Evolutionary conservation across 75 land plant species (phyloP).

Genomic region (Pinus albicaulis): DNA sequence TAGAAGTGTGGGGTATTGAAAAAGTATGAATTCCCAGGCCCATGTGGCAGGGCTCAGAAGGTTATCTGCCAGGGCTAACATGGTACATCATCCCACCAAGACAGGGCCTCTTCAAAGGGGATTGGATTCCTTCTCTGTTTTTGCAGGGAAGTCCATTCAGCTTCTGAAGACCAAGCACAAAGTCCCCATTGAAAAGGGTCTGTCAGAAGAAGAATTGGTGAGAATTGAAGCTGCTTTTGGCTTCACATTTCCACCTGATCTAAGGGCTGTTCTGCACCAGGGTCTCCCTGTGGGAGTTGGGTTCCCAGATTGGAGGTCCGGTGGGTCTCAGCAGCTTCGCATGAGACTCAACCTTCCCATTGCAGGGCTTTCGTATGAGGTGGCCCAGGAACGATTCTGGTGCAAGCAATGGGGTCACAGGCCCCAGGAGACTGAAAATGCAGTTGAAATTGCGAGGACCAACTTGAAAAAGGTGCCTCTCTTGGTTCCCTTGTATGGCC

Average conservation of each 20-base stretch:
- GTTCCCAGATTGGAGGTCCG: constrained; percentile 92
- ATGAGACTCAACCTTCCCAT: constrained; percentile 57
- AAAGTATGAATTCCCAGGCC: constrained; percentile 38
- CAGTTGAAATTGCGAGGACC: constrained; percentile 48
- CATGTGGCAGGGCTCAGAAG: constrained; percentile 91
- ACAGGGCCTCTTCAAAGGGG: constrained; percentile 13
- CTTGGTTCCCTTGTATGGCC: constrained; percentile 46
- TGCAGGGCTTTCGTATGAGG: constrained; percentile 63
- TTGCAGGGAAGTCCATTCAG: constrained; percentile 43
- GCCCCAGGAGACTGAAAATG: constrained; percentile 58
- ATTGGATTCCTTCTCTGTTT: constrained; percentile 36
- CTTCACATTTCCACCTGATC: constrained; percentile 90
- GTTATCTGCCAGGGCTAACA: constrained; percentile 75
- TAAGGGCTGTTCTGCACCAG: constrained; percentile 67
- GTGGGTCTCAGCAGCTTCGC: constrained; percentile 41
- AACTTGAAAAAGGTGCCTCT: constrained; percentile 53
- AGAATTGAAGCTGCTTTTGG: constrained; percentile 71
- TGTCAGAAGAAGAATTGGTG: constrained; percentile 74
- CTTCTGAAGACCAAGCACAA: constrained; percentile 41
- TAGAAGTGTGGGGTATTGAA: not conserved
- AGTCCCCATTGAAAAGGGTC: constrained; percentile 56
- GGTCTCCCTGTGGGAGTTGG: constrained; percentile 83
- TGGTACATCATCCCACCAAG: constrained; percentile 9
- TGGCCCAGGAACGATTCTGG: constrained; percentile 64
- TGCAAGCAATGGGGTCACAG: constrained; percentile 74